phyloP scores from a whole-genome alignment of 768 basidiomycete species.

The Omphalotus guepiniiformis region DNA sequence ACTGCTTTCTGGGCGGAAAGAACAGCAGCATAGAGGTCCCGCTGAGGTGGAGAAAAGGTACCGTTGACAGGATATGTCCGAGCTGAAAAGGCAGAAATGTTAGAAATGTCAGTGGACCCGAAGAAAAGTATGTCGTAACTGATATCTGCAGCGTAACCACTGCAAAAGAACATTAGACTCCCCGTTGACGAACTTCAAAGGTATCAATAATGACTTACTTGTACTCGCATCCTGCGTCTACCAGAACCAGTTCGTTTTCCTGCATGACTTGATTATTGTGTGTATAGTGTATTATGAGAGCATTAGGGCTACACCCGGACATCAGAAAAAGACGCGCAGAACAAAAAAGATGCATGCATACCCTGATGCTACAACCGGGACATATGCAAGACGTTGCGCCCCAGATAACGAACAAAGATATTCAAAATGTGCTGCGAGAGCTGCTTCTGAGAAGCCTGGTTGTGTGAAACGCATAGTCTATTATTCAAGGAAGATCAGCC shows the following conservation, averaged over 20 bases:
- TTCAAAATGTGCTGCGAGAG: constrained; percentile 81
- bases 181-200: no score
- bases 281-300: constrained; percentile 92
- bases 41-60: constrained; percentile 71
- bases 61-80: constrained; percentile 89
- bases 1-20: constrained; percentile 69
- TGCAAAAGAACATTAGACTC: constrained; percentile 21
- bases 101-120: constrained; percentile 1
- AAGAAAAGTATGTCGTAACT: constrained; percentile 42
- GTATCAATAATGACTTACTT: constrained; percentile 69
- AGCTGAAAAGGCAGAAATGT: constrained; percentile 37
- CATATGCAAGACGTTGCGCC: constrained; percentile 88
- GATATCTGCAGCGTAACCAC: constrained; percentile 93
- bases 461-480: constrained; percentile 82
- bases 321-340: neutral
- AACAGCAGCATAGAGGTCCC: constrained; percentile 80
- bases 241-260: constrained; percentile 70
- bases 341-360: constrained; percentile 26
- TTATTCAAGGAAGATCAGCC: neutral
- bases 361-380: constrained; percentile 97
- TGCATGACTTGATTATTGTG: constrained; percentile 78
- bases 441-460: constrained; percentile 53
- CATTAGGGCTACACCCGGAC: constrained; percentile 58
- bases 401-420: constrained; percentile 79
- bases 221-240: constrained; percentile 93